Base-by-base conservation (phyloP, 2,329 filamentous ascomycete genomes). In the Tolypocladium album region DNA sequence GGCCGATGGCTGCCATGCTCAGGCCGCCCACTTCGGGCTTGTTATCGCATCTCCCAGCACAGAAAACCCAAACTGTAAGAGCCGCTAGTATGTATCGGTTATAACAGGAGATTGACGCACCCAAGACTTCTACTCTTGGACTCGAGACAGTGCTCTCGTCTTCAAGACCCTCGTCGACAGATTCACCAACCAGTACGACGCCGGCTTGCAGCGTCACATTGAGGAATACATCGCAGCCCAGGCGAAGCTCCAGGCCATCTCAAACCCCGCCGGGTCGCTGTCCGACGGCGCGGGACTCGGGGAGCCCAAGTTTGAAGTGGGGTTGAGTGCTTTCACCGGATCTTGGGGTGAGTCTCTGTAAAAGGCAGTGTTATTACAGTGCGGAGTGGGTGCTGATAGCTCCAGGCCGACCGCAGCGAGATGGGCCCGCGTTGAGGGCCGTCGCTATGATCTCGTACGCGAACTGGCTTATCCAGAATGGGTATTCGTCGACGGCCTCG, bases 101-200 rank as follows among this genome's bases (percentile, higher is more conserved):
- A 39, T 11, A 39, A 11, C 20, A 1, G 3, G 31, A 20, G 40
- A 50, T 55, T 61, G 22, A 42, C n/a, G 13, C n/a, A 27, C 40
- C 24, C 34, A 58, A 90, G 88, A 92, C 71, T 92, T 82, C 68
- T 92, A 85, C 68, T 90, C 88, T 1, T 93, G 89, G 89, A 90
- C 86, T 1, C 78, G 89, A 67, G 89, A 93, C 70, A 82, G 87
- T 20, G 87, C 86, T 31, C 78, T 92, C 38, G 84, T 85, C 2
- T 83, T 88, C 75, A 90, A 90, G 74, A 76, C 77, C 31, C 73
- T 92, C 20, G 77, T 88, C 11, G 89, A 92, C 66, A 78, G 82
- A 24, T 88, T 91, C 69, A 68, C 75, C 55, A 75, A 83, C 61
- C 76, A 75, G 57, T 88, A 87, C 52, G 81, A 88, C 64, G 72